Evolutionary conservation across 345 rosid species (phyloP), one percentile per base, ranked within the genome.

Genomic region (Rhizophora mangle): DNA sequence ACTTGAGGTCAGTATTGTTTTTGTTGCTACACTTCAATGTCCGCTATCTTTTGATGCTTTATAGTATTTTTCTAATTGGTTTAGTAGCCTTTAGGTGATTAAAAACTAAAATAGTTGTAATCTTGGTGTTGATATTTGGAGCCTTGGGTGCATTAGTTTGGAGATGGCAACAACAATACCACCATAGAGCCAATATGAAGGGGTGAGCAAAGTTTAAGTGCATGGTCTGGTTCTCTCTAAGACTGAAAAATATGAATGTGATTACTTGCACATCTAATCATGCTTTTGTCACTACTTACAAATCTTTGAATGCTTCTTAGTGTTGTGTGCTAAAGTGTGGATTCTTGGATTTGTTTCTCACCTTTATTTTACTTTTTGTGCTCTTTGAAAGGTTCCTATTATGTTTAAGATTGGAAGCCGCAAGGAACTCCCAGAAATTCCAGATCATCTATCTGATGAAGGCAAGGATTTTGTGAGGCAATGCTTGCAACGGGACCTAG

Each of bases 111-210:
- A 62, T 63, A 88, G 92, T 64, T 81, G 88, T 80, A 84, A 82
- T 68, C 87, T 89, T 80, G 89, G 90, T 60, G 95, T 89, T 66
- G 95, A 89, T 80, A 84, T 89, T 67, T 89, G 95, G 95, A 89
- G 95, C 75, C 95, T 87, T 75, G 95, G 95, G 54, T 87, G 95
- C 77, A 89, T 90, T 32, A 90, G 87, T 70, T 80, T 87, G 83
- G 95, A 89, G 81, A 89, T 89, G 95, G 91, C 92, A 53, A 89
- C 95, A 52, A 79, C 91, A 55, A 87, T 87, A 69, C 91, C 95
- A 65, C 95, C 95, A 37, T 89, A 90, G 91, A 87, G 88, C 76
- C 91, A 89, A 68, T 85, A 71, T 78, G 95, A 89, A 76, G 92
- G 91, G 88, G 95, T 89, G 66, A 74, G 88, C 85, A 58, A 76